Conservation (phyloP, 768 basidiomycete species). For the Lepiota brunneoincarnata region DNA sequence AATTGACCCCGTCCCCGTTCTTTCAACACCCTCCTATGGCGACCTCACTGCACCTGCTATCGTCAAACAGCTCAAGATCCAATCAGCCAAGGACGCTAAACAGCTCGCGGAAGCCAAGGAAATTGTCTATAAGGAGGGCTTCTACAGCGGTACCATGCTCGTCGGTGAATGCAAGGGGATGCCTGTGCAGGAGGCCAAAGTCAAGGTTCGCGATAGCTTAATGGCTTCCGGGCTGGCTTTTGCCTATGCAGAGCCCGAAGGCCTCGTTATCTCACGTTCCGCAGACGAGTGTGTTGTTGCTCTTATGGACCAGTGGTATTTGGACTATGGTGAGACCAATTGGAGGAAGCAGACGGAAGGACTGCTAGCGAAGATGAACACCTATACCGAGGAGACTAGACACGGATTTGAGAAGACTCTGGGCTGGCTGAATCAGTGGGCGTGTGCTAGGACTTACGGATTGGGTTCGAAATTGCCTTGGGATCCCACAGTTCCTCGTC, state of each 20-base stretch:
- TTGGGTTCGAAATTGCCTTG: slow-evolving; percentile 94
- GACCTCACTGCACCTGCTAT: slow-evolving; percentile 83
- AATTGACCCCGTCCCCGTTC: slow-evolving; percentile 82
- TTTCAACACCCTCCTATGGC: slow-evolving; percentile 90
- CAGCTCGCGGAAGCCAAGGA: slow-evolving; percentile 96
- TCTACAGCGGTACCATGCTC: slow-evolving; percentile 91
- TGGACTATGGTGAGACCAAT: slow-evolving; percentile 90
- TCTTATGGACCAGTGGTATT: slow-evolving; percentile 98
- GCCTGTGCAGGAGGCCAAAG: slow-evolving; percentile 88
- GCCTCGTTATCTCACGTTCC: slow-evolving; percentile 82
- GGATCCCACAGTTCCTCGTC: slow-evolving; percentile 95
- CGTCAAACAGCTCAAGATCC: slow-evolving; percentile 88
- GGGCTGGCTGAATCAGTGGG: slow-evolving; percentile 98
- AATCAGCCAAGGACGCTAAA: slow-evolving; percentile 91
- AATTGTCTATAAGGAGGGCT: slow-evolving; percentile 97
- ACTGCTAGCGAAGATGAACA: slow-evolving; percentile 85
- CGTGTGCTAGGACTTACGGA: slow-evolving; percentile 97
- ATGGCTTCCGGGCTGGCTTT: slow-evolving; percentile 78
- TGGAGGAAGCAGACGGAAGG: slow-evolving; percentile 87
- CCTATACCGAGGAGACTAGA: slow-evolving; percentile 88
- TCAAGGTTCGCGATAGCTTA: slow-evolving; percentile 81
- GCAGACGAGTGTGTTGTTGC: slow-evolving; percentile 98
- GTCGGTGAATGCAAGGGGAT: slow-evolving; percentile 89
- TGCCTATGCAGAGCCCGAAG: slow-evolving; percentile 95
- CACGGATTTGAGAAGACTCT: slow-evolving; percentile 89